Conservation (phyloP, 805 yeast species). For the Vanderwaltozyma polyspora region DNA sequence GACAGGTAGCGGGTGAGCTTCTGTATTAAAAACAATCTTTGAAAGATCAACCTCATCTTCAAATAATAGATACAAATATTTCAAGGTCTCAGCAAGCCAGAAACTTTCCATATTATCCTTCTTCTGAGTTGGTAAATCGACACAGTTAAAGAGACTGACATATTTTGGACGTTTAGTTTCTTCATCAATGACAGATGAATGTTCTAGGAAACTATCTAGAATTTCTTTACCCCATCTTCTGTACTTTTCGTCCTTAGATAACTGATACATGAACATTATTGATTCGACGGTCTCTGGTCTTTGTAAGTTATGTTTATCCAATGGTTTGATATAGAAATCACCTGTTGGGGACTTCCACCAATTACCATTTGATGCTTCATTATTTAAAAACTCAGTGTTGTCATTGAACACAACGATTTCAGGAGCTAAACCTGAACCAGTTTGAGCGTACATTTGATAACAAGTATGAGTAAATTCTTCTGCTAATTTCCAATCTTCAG, state of each 20-base stretch:
- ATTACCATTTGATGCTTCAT: slow-evolving; percentile 1
- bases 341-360: slow-evolving; percentile 27
- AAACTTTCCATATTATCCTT: slow-evolving; percentile 79
- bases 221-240: slow-evolving; percentile 87
- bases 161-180: slow-evolving; percentile 29
- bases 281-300: slow-evolving; percentile 93
- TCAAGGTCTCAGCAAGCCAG: slow-evolving; percentile 90
- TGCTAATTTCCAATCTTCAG: slow-evolving; percentile 57
- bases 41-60: slow-evolving; percentile 63
- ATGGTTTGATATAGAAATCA: slow-evolving; percentile 60
- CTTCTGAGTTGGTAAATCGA: slow-evolving; percentile 38
- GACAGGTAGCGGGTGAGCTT: slow-evolving; percentile 87
- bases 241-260: slow-evolving; percentile 71
- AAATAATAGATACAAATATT: slow-evolving; percentile 70
- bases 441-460: slow-evolving; percentile 69
- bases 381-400: slow-evolving; percentile 9
- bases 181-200: slow-evolving; percentile 36
- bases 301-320: slow-evolving; percentile 76
- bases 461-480: slow-evolving; percentile 71
- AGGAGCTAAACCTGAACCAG: slow-evolving; percentile 73
- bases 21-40: slow-evolving; percentile 74
- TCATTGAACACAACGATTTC: slow-evolving; percentile 82
- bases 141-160: slow-evolving; percentile 58
- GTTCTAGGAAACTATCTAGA: slow-evolving; percentile 54
- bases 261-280: slow-evolving; percentile 63